A percentile compares a stretch with the other conserved stretches of the same genome.
These are phyloP conservation scores for Anthostomella pinea DNA, from an alignment of 2,329 filamentous ascomycete species.

Conservation along the genomic window DNA sequence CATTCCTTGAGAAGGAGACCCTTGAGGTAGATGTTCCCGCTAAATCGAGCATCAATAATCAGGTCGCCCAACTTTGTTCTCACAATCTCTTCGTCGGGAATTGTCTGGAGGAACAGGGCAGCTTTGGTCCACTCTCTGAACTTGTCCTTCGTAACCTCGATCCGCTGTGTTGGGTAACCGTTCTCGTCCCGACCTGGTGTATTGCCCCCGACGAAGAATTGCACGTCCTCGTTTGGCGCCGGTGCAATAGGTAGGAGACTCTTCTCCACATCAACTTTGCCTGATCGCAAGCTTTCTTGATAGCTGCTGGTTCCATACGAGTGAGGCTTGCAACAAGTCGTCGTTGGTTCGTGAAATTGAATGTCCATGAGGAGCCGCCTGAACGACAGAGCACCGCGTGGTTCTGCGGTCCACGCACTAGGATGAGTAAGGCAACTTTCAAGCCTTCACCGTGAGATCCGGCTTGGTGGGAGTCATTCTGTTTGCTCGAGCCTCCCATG, in stretches of 20 bases:
- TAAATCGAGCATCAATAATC: constrained; percentile 13
- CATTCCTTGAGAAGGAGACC: constrained; percentile 19
- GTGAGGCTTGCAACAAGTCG: constrained; percentile 17
- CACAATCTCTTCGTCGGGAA: constrained; percentile 3
- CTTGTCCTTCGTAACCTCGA: constrained; percentile 6
- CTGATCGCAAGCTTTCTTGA: constrained; percentile 3
- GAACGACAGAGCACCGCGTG: constrained; percentile 26
- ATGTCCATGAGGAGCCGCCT: constrained; percentile 28
- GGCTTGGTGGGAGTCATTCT: constrained; percentile 17
- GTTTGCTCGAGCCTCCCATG: constrained; percentile 28
- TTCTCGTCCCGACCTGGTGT: constrained; percentile 10
- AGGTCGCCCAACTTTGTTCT: constrained; percentile 17
- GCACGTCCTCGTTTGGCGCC: constrained; percentile 14
- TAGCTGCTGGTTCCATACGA: constrained; percentile 9
- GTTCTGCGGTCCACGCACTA: constrained; percentile 27
- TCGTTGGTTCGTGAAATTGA: constrained; percentile 26
- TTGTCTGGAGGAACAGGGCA: constrained; percentile 20
- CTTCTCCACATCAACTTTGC: constrained; percentile 2
- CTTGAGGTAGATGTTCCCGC: constrained; percentile 26
- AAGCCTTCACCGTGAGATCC: constrained; percentile 32
- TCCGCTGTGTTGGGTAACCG: constrained; percentile 3
- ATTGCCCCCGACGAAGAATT: constrained; percentile 23
- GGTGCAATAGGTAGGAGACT: constrained; percentile 13
- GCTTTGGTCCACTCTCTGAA: constrained; percentile 21
- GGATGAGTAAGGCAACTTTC: constrained; percentile 30